phyloP scores from a whole-genome alignment of 306 rosid species.

The Medicago arabica region DNA sequence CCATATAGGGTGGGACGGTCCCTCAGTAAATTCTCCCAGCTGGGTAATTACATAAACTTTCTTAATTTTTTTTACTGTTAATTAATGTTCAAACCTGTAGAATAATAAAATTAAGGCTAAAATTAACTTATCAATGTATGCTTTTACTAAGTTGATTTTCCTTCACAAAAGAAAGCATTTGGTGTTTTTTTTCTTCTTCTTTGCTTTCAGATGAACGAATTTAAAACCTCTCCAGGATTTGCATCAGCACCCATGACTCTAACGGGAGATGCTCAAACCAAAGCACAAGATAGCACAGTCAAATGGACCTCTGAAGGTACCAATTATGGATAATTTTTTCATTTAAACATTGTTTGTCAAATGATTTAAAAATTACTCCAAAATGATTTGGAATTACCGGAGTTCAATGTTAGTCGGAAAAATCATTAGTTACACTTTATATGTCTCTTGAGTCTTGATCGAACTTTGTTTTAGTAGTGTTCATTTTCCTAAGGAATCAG shows the following conservation, averaged over 20 bases:
- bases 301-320: slow-evolving; percentile 55
- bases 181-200: slow-evolving; percentile 28
- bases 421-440: too few species aligned
- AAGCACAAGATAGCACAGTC: slow-evolving; percentile 35
- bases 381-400: too few species aligned
- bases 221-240: slow-evolving; percentile 48
- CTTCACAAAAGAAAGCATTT: slow-evolving; percentile 14
- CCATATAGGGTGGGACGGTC: slow-evolving; percentile 98
- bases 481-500: too few species aligned
- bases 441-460: too few species aligned
- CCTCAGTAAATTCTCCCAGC: slow-evolving; percentile 88
- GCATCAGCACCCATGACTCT: slow-evolving; percentile 53
- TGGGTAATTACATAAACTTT: slow-evolving; percentile 62
- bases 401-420: too few species aligned
- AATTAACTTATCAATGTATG: not conserved
- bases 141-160: slow-evolving; percentile 29
- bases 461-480: too few species aligned
- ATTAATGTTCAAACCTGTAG: slow-evolving; percentile 1
- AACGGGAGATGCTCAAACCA: slow-evolving; percentile 39
- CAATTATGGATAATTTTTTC: not conserved
- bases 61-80: not conserved
- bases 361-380: too few species aligned
- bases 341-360: not conserved
- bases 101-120: too few species aligned
- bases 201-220: slow-evolving; percentile 77